Conservation (phyloP, 2,329 filamentous ascomycete species). For the Colletotrichum truncatum region DNA sequence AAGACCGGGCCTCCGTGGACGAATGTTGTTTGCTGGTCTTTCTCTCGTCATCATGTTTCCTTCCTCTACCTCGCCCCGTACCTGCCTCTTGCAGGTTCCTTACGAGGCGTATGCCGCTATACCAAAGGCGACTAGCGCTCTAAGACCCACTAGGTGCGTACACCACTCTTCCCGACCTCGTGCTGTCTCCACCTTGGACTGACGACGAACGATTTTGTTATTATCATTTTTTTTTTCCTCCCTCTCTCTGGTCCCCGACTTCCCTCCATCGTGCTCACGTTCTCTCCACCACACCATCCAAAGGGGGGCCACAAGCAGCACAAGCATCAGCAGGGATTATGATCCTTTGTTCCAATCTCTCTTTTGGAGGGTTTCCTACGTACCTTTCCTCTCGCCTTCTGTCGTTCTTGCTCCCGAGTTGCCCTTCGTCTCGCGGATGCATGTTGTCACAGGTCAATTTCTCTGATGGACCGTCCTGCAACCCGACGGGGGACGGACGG, state of each 20-base stretch:
- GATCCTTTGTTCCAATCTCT: constrained; percentile 27
- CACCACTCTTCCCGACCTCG: not conserved
- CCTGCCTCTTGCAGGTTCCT: not conserved
- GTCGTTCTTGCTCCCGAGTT: not conserved
- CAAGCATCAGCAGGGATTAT: constrained; percentile 25
- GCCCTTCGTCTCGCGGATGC: not conserved
- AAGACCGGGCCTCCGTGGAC: too few species aligned
- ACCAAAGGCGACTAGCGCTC: not conserved
- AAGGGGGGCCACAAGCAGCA: constrained; percentile 25
- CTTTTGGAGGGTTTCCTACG: not conserved
- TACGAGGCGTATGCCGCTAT: not conserved
- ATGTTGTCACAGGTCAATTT: constrained; percentile 4
- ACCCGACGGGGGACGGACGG: constrained; percentile 5
- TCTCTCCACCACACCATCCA: constrained; percentile 33
- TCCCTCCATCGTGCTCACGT: constrained; percentile 5
- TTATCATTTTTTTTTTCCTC: not conserved
- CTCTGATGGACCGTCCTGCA: constrained; percentile 9
- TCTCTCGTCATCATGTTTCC: not conserved
- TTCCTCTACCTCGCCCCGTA: not conserved
- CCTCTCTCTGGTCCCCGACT: not conserved
- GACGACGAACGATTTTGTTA: constrained; percentile 6
- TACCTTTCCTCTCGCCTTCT: too few species aligned
- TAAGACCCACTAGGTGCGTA: not conserved
- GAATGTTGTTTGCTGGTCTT: too few species aligned
- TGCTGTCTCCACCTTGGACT: not conserved